phyloP scores from a whole-genome alignment of 2,329 filamentous ascomycete genomes.

The Penicillium olsonii region DNA sequence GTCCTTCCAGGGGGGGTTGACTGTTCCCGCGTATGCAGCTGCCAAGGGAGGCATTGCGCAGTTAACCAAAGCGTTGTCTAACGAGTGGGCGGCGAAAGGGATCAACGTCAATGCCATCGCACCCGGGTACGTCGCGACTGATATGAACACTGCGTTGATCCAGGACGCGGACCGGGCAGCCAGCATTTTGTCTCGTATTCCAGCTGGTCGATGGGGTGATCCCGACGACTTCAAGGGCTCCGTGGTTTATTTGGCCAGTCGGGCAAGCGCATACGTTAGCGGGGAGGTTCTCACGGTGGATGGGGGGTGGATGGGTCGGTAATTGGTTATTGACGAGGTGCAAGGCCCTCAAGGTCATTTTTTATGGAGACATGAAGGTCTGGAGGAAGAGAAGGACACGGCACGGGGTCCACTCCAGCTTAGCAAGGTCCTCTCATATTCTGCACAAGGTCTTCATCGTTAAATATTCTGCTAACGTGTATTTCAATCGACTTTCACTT shows the following conservation, averaged over 20 bases:
- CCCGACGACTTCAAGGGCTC: conserved; percentile 88
- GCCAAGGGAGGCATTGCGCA: conserved; percentile 38
- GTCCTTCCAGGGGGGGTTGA: conserved; percentile 83
- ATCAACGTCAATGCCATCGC: conserved; percentile 64
- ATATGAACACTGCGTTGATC: conserved; percentile 86
- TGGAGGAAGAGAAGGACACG: too few relatives aligned
- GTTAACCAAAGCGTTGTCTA: conserved; percentile 54
- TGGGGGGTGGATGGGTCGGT: conserved; percentile 91
- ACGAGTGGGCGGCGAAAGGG: conserved; percentile 52
- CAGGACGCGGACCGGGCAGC: conserved; percentile 68
- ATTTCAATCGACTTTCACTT: too few relatives aligned
- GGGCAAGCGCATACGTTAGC: conserved; percentile 76
- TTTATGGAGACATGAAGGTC: too few relatives aligned
- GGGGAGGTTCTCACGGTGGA: conserved; percentile 83
- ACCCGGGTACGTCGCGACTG: conserved; percentile 52
- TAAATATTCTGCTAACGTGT: too few relatives aligned
- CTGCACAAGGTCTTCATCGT: too few relatives aligned
- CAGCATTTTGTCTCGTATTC: conserved; percentile 78
- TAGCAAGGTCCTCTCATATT: too few relatives aligned
- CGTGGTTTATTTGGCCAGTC: conserved; percentile 74
- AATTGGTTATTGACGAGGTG: conserved; percentile 17
- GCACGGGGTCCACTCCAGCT: too few relatives aligned
- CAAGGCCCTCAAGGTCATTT: too few relatives aligned
- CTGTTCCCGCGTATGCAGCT: conserved; percentile 57
- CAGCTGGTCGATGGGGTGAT: conserved; percentile 77